Evolutionary conservation across 345 rosid species (phyloP), one percentile per base, ranked within the genome.

Genomic region (Citrus unshiu): DNA sequence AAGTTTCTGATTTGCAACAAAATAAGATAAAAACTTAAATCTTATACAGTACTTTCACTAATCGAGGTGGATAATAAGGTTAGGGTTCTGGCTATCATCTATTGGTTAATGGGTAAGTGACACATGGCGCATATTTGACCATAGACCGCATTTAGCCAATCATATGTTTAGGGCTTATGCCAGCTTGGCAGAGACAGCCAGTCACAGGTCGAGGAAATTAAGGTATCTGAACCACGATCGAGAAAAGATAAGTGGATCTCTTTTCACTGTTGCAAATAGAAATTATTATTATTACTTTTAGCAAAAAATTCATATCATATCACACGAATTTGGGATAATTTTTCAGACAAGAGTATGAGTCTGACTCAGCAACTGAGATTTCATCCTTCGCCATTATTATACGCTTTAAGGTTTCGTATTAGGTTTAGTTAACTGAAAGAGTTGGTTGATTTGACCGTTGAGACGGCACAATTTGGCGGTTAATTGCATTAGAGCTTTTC

Each of bases 121-220:
- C 89, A 95, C 84, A 81, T 90, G 92, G 86, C 78, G 27, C 0
- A 30, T 69, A 73, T 81, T 72, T 60, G 71, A 77, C 89, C 88
- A 35, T 85, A 63, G 77, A 30, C 60, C 56, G 73, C 7, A 66
- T 78, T 73, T 64, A 81, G 80, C 97, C 95, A 95, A 90, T 91
- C 91, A 88, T 81, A 73, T 81, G 78, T 72, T 56, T 59, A 82
- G 83, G 81, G 77, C 54, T 68, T 76, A 73, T 74, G 87, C 86
- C 92, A 89, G 77, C 88, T 19, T 88, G 95, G 93, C 86, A 74
- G 82, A 75, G 84, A 59, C 84, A 88, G 82, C 98, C 94, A 90
- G 86, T 91, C 95, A 88, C 84, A 83, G 85, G 87, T 95, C 97
- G 97, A 93, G 77, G 87, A 85, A 81, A 83, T 93, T 93, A 95